Evolutionary conservation across 306 rosid genomes (phyloP).

Genomic region (Aeschynomene evenia): DNA sequence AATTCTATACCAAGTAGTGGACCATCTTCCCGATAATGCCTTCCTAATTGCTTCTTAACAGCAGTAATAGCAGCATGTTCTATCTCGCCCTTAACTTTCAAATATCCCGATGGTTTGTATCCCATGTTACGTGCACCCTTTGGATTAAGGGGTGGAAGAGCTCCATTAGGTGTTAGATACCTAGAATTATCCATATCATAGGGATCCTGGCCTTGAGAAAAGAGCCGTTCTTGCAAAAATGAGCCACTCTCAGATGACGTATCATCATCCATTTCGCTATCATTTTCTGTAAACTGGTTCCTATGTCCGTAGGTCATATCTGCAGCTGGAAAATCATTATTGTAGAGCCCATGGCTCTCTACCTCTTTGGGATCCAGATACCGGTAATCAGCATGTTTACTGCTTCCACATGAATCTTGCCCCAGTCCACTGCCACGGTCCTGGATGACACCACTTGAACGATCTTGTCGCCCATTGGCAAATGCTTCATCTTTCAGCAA

Average conservation of each 20-base stretch:
- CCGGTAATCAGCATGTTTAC: slow-evolving; percentile 79
- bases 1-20: slow-evolving; percentile 84
- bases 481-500: slow-evolving; percentile 55
- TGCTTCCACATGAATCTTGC: slow-evolving; percentile 98
- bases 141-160: slow-evolving; percentile 58
- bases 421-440: slow-evolving; percentile 93
- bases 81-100: slow-evolving; percentile 93
- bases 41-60: slow-evolving; percentile 92
- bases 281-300: slow-evolving; percentile 52
- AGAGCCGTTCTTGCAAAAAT: slow-evolving; percentile 60
- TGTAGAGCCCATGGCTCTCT: slow-evolving; percentile 74
- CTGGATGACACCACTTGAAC: slow-evolving; percentile 82
- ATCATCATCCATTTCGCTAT: slow-evolving; percentile 55
- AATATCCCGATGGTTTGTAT: slow-evolving; percentile 90
- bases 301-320: slow-evolving; percentile 50
- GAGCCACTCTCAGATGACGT: slow-evolving; percentile 95
- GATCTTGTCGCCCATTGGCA: slow-evolving; percentile 86
- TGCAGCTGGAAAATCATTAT: slow-evolving; percentile 52
- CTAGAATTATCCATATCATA: slow-evolving; percentile 64
- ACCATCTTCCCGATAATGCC: slow-evolving; percentile 75
- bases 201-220: slow-evolving; percentile 67
- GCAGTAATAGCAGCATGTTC: slow-evolving; percentile 98
- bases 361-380: slow-evolving; percentile 86
- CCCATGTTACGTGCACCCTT: slow-evolving; percentile 49
- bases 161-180: slow-evolving; percentile 48